Evolutionary conservation across 805 yeast species (phyloP).

Genomic region (Yamadazyma phyllophila): DNA sequence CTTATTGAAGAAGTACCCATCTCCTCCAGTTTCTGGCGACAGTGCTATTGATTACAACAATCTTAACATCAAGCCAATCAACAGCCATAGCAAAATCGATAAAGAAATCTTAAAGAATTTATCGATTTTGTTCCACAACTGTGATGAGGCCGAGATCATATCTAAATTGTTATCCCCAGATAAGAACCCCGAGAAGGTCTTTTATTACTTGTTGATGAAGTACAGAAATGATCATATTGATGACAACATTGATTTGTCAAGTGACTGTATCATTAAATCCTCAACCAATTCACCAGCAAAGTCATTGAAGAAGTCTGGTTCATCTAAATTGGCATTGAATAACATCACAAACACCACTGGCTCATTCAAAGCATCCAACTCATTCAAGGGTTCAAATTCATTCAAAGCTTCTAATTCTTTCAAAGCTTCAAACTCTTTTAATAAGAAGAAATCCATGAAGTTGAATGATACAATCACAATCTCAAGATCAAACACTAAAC

Average conservation of each 20-base stretch:
- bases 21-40: conserved; percentile 20
- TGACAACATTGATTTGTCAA: conserved; percentile 14
- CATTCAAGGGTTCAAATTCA: conserved; percentile 24
- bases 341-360: conserved; percentile 29
- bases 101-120: conserved; percentile 71
- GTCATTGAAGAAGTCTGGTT: conserved; percentile 13
- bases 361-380: conserved; percentile 36
- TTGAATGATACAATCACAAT: conserved; percentile 22
- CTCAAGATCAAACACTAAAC: conserved; percentile 22
- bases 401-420: conserved; percentile 41
- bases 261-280: conserved; percentile 27
- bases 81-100: conserved; percentile 55
- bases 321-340: conserved; percentile 20
- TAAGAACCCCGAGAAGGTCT: conserved; percentile 69
- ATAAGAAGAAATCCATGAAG: conserved; percentile 29
- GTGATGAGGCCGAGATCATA: conserved; percentile 51
- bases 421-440: conserved; percentile 39
- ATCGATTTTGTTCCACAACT: conserved; percentile 81
- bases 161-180: conserved; percentile 51
- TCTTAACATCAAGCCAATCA: conserved; percentile 32
- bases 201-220: conserved; percentile 69
- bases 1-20: conserved; percentile 69
- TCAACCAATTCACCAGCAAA: conserved; percentile 24
- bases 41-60: conserved; percentile 16
- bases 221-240: conserved; percentile 65